Conservation (phyloP, 768 basidiomycete genomes). For the Chiua virens region DNA sequence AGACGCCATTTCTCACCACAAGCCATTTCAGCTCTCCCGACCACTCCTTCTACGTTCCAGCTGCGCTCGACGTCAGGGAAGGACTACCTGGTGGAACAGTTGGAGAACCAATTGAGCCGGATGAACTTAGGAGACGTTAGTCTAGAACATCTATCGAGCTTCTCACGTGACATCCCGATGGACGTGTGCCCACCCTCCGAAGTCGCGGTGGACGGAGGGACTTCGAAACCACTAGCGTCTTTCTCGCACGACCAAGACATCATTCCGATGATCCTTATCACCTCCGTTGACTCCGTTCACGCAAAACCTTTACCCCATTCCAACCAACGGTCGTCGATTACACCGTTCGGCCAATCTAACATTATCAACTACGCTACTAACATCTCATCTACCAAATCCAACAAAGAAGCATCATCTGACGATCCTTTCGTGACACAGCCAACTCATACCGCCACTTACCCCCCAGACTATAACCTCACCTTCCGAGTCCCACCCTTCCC, state of each 20-base stretch:
- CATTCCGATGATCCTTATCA: conserved; percentile 25
- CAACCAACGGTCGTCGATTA: conserved; percentile 1
- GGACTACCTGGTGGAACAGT: conserved; percentile 20
- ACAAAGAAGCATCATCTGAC: not conserved
- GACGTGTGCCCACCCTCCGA: not conserved
- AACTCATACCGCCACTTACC: not conserved
- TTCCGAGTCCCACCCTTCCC: conserved; percentile 20
- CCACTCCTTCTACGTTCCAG: conserved; percentile 20
- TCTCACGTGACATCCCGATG: conserved; percentile 5
- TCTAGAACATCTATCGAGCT: not conserved
- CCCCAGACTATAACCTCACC: not conserved
- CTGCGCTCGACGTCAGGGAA: conserved; percentile 17
- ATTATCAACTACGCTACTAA: conserved; percentile 8
- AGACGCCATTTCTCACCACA: not conserved
- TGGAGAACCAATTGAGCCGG: conserved; percentile 20
- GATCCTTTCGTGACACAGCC: conserved; percentile 19
- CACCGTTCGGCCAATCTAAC: conserved; percentile 15
- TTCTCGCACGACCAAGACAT: not conserved
- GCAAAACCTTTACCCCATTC: conserved; percentile 21
- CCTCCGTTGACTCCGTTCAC: conserved; percentile 26
- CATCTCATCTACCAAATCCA: not conserved
- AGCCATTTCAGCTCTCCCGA: conserved; percentile 3
- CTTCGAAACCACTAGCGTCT: not conserved
- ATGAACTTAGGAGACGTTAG: conserved; percentile 18
- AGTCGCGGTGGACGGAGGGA: not conserved